These are phyloP conservation scores for Rostrohypoxylon terebratum DNA, from an alignment of 495 filamentous ascomycete species.

Conservation along the genomic window DNA sequence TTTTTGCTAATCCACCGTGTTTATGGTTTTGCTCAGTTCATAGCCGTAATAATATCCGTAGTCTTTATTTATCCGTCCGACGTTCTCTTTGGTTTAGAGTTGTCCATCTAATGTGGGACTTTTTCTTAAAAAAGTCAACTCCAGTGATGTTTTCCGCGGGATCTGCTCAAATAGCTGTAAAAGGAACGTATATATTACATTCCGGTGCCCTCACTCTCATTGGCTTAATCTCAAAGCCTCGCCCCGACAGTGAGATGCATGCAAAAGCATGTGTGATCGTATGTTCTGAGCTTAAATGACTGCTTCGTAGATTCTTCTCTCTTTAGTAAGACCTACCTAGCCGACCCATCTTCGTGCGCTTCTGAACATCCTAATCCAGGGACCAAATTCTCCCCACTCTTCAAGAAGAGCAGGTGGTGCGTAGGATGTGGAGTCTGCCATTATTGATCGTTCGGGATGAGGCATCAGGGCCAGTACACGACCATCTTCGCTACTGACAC, in stretches of 20 bases:
- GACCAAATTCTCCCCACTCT: conserved; percentile 87
- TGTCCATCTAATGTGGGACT: neutral
- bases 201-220: neutral
- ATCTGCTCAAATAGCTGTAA: neutral
- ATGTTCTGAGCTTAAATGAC: neutral
- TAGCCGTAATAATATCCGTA: neutral
- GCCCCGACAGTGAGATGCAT: neutral
- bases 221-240: neutral
- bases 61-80: conserved; percentile 1
- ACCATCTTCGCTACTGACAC: conserved; percentile 81
- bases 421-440: conserved; percentile 84
- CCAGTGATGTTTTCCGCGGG: neutral
- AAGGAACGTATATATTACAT: conserved; percentile 20
- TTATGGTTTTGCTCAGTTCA: conserved; percentile 14
- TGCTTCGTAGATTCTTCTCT: neutral
- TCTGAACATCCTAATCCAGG: conserved; percentile 85
- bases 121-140: neutral
- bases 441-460: conserved; percentile 91
- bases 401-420: conserved; percentile 70
- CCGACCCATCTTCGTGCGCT: conserved; percentile 89
- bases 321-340: conserved; percentile 46
- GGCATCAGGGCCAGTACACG: conserved; percentile 96
- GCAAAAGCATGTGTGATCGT: neutral
- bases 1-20: conserved; percentile 3
- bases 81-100: neutral